Base-by-base conservation (phyloP, 1,284 basidiomycete species). In the Golubevia pallescens region DNA sequence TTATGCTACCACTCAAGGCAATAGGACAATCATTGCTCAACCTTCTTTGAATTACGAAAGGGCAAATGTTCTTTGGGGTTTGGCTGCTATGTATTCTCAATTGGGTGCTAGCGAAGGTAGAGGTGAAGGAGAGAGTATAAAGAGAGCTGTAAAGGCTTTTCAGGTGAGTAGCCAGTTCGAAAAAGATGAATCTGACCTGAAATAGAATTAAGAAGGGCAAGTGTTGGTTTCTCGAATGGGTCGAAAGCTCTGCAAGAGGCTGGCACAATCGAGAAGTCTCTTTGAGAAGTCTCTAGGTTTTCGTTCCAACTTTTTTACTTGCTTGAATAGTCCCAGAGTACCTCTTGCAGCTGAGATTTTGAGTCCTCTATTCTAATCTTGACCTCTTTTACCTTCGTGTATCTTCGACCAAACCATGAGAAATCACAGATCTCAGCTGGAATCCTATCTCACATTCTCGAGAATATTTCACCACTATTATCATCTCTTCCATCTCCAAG, bases 91-190 rank as follows among this genome's bases (percentile, higher is more conserved):
- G 42, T 74, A 78, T 51, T 72, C 77, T 10, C 62, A 70, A 0
- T 61, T 80, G 2, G 81, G 72, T 3, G 63, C 67, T 6, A 53
- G 66, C 4, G 81, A 84, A 63, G 57, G 67, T 13, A 67, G 81
- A 2, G 61, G 66, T 0, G 74, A 82, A 0, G 70, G 67, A n/a
- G 76, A 80, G 32, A 81, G 81, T 68, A 76, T 81, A 62, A 75
- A 74, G 42, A 69, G 75, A 6, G 80, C 80, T 0, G 72, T 74
- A 0, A 63, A 67, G 16, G 67, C 68, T 63, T 84, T 84, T 52
- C 77, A 81, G 38, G 62, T 60, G 16, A 6, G 58, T 57, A 38
- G 48, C 51, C 14, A 2, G 8, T 52, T 53, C 38, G 14, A 51
- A 10, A 14, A n/a, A n/a, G n/a, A n/a, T n/a, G n/a, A n/a, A n/a